Conservation (phyloP, 2,329 filamentous ascomycete genomes). For the Penicillium sp. region DNA sequence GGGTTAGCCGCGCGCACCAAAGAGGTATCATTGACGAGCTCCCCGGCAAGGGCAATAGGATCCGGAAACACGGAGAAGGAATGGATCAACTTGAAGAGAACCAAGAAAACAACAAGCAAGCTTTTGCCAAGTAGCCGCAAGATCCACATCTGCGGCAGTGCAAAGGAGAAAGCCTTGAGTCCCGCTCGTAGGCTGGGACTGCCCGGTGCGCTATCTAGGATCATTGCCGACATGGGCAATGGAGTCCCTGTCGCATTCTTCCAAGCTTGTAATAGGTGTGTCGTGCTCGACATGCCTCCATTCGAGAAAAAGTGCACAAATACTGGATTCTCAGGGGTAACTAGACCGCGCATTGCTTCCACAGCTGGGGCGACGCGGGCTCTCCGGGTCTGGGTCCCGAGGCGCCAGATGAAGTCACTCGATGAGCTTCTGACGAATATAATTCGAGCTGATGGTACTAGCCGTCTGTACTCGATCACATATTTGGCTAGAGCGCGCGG, state of each 20-base stretch:
- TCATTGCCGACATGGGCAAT: constrained; percentile 41
- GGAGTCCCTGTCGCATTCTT: constrained; percentile 30
- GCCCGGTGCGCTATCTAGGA: constrained; percentile 50
- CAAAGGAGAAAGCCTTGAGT: constrained; percentile 37
- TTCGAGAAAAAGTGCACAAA: constrained; percentile 53
- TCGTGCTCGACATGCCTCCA: constrained; percentile 45
- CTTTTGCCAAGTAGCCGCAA: constrained; percentile 29
- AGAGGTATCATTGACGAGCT: constrained; percentile 32
- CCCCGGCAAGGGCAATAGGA: constrained; percentile 28
- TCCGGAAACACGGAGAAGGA: constrained; percentile 22
- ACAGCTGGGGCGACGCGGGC: constrained; percentile 36
- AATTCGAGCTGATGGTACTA: constrained; percentile 45
- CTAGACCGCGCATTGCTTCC: constrained; percentile 31
- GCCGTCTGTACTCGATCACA: constrained; percentile 42
- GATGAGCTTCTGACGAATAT: constrained; percentile 42
- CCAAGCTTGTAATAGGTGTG: constrained; percentile 42
- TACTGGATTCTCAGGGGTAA: constrained; percentile 27
- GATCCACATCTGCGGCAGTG: constrained; percentile 33
- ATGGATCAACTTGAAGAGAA: constrained; percentile 19
- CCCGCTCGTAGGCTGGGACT: constrained; percentile 24
- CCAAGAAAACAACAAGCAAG: constrained; percentile 26
- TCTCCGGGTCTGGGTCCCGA: constrained; percentile 21
- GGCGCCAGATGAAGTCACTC: constrained; percentile 33
- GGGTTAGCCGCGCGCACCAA: constrained; percentile 17
- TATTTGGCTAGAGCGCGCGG: constrained; percentile 49